These are phyloP conservation scores for Trichothecium roseum DNA, from an alignment of 2,329 filamentous ascomycete species.

Conservation along the genomic window DNA sequence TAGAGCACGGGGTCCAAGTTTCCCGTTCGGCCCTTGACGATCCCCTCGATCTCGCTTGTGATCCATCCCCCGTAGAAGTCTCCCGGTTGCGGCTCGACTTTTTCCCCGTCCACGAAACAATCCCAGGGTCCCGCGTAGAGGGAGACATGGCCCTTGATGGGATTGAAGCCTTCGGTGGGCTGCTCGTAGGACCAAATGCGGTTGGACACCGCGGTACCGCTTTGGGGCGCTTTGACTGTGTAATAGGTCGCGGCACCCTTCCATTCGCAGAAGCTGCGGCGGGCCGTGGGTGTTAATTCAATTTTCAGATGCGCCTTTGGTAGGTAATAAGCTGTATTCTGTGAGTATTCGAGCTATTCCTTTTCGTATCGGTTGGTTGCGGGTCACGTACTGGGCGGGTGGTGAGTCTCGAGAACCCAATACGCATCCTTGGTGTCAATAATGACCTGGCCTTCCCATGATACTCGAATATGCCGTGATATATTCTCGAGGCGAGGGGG, in stretches of 20 bases:
- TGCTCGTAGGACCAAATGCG: conserved; percentile 49
- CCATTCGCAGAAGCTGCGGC: conserved; percentile 46
- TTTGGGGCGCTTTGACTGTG: conserved; percentile 28
- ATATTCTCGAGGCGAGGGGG: conserved; percentile 46
- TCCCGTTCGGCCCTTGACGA: conserved; percentile 31
- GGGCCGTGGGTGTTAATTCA: conserved; percentile 32
- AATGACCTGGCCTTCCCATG: conserved; percentile 42
- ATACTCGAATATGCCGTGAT: conserved; percentile 42
- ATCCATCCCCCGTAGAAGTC: conserved; percentile 55
- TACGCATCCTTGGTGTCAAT: conserved; percentile 48
- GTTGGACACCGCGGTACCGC: conserved; percentile 31
- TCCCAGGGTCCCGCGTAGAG: conserved; percentile 54
- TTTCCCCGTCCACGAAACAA: conserved; percentile 51
- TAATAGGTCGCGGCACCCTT: conserved; percentile 52
- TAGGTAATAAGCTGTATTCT: conserved; percentile 44
- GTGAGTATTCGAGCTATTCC: not conserved
- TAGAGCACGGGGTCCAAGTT: conserved; percentile 25
- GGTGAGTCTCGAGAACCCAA: conserved; percentile 53
- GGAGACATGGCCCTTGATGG: conserved; percentile 44
- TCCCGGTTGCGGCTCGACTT: conserved; percentile 46
- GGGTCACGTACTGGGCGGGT: conserved; percentile 42
- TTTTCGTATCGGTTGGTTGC: not conserved
- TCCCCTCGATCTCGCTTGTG: conserved; percentile 38
- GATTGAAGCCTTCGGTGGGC: conserved; percentile 39
- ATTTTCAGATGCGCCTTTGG: conserved; percentile 38